phyloP scores from a whole-genome alignment of 2,329 filamentous ascomycete genomes.

The Hypoxylon sp. region DNA sequence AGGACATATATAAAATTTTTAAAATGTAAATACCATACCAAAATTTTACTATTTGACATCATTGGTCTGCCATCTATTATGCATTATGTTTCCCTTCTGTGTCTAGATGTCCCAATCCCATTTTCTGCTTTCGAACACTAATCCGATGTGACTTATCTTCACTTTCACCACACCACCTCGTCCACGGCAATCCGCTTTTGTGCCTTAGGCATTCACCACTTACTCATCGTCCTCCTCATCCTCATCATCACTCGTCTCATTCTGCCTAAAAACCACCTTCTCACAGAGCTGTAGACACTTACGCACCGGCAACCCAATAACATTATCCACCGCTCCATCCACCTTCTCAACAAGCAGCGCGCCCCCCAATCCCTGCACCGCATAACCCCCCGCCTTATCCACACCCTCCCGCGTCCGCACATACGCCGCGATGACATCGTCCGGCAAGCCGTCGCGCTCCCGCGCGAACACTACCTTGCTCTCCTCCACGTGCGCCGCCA shows the following conservation, averaged over 20 bases:
- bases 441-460: constrained; percentile 70
- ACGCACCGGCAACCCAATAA: constrained; percentile 89
- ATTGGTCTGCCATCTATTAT: constrained; percentile 5
- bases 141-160: not conserved
- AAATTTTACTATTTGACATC: not conserved
- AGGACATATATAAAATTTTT: constrained; percentile 5
- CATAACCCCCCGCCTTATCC: constrained; percentile 97
- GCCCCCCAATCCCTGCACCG: constrained; percentile 88
- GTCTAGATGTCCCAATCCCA: not conserved
- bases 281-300: constrained; percentile 86
- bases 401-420: constrained; percentile 90
- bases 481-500: constrained; percentile 88
- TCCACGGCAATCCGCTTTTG: not conserved
- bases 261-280: constrained; percentile 84
- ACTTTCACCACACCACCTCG: not conserved
- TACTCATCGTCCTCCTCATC: constrained; percentile 50
- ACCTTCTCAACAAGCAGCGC: constrained; percentile 91
- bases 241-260: constrained; percentile 71
- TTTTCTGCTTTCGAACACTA: not conserved
- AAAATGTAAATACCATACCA: constrained; percentile 15
- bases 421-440: constrained; percentile 86
- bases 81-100: not conserved
- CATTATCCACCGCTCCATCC: constrained; percentile 93
- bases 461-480: constrained; percentile 90
- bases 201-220: not conserved